These are phyloP conservation scores for Hirschfeldia incana DNA, from an alignment of 345 rosid species.

Conservation along the genomic window DNA sequence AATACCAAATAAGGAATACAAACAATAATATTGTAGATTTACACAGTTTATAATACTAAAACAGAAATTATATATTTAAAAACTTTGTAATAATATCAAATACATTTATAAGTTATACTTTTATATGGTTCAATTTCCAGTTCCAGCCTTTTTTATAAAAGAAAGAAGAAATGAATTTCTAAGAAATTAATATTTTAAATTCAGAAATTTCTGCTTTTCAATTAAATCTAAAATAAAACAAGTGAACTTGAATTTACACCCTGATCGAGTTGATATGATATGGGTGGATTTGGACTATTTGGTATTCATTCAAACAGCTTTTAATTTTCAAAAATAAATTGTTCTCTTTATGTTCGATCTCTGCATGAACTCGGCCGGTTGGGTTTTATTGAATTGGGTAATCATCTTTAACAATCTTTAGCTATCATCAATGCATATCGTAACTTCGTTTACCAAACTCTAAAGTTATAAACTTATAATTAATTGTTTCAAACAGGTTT, in stretches of 20 bases:
- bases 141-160: neutral
- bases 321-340: neutral
- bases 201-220: neutral
- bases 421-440: neutral
- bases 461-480: neutral
- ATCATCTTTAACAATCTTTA: neutral
- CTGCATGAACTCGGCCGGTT: neutral
- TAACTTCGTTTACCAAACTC: neutral
- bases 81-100: too few species aligned
- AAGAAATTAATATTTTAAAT: neutral
- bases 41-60: too few species aligned
- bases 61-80: too few species aligned
- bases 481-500: constrained; percentile 35
- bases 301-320: neutral
- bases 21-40: too few species aligned
- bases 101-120: constrained; percentile 5
- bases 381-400: neutral
- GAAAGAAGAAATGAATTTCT: neutral
- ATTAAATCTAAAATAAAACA: neutral
- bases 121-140: constrained; percentile 27
- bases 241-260: neutral
- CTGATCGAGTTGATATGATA: neutral
- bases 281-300: neutral
- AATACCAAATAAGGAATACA: too few species aligned
- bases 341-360: neutral